phyloP scores from a whole-genome alignment of 768 basidiomycete genomes.

The Lactarius sanguifluus region DNA sequence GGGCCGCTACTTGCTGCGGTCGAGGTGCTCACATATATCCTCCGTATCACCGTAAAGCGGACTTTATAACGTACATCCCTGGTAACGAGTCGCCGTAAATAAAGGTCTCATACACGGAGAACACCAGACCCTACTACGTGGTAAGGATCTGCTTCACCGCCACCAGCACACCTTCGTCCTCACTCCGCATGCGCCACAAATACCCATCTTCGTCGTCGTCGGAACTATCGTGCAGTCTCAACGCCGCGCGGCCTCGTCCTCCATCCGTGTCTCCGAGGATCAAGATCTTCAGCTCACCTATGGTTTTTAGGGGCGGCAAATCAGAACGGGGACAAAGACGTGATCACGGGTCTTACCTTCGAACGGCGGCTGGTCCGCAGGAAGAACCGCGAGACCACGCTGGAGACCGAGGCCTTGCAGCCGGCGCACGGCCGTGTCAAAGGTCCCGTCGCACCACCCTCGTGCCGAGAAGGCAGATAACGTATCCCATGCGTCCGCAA shows the following conservation, averaged over 20 bases:
- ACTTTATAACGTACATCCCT: not conserved
- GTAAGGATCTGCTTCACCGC: conserved; percentile 47
- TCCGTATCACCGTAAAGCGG: not conserved
- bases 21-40: not conserved
- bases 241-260: conserved; percentile 36
- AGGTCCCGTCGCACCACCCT: conserved; percentile 66
- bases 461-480: conserved; percentile 45
- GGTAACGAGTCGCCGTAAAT: not conserved
- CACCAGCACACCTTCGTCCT: conserved; percentile 43
- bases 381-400: conserved; percentile 47
- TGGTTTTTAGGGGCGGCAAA: not conserved
- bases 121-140: conserved; percentile 21
- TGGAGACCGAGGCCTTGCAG: conserved; percentile 49
- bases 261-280: conserved; percentile 35
- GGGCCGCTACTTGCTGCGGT: too few species aligned
- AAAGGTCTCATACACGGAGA: not conserved
- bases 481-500: conserved; percentile 58
- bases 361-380: conserved; percentile 58
- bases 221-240: conserved; percentile 56
- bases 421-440: conserved; percentile 53
- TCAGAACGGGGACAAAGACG: not conserved
- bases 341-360: conserved; percentile 44
- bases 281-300: conserved; percentile 69
- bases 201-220: conserved; percentile 61
- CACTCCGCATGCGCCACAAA: conserved; percentile 67